These are phyloP conservation scores for Cryphonectria parasitica DNA, from an alignment of 2,329 filamentous ascomycete genomes.

Conservation along the genomic window DNA sequence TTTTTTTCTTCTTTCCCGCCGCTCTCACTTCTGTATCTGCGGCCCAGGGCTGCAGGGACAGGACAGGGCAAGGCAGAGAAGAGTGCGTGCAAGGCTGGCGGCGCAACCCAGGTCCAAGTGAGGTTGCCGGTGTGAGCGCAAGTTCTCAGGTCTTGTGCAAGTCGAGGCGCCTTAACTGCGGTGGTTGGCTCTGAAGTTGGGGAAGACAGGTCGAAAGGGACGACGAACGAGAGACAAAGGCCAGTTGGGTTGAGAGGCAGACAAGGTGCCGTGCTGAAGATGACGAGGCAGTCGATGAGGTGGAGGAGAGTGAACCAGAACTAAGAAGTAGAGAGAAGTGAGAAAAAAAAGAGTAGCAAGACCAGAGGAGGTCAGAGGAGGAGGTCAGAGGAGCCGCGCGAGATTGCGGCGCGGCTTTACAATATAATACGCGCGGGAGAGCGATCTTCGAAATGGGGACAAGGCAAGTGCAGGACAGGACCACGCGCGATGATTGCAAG, in stretches of 20 bases:
- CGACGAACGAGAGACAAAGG: constrained; percentile 22
- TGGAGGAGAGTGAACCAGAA: background rate
- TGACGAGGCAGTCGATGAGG: background rate
- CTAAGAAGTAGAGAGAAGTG: background rate
- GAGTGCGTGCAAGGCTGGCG: background rate
- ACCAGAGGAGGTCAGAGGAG: constrained; percentile 3
- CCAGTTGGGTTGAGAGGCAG: background rate
- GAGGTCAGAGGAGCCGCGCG: constrained; percentile 9
- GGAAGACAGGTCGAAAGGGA: background rate
- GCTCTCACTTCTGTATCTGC: background rate
- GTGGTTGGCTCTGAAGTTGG: background rate
- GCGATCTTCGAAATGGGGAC: constrained; percentile 6
- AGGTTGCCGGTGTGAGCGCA: constrained; percentile 2
- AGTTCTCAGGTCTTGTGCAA: background rate
- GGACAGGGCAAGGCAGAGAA: background rate
- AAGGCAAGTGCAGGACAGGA: background rate
- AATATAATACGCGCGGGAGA: constrained; percentile 13
- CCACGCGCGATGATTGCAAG: constrained; percentile 2
- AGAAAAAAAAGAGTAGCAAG: background rate
- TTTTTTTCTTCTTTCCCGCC: background rate
- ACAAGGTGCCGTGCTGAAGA: background rate
- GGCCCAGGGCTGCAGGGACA: background rate
- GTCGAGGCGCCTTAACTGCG: background rate
- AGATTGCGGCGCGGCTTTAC: constrained; percentile 16
- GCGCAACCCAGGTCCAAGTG: background rate